phyloP scores from a whole-genome alignment of 1,284 basidiomycete species.

The Wolfiporia cocos region DNA sequence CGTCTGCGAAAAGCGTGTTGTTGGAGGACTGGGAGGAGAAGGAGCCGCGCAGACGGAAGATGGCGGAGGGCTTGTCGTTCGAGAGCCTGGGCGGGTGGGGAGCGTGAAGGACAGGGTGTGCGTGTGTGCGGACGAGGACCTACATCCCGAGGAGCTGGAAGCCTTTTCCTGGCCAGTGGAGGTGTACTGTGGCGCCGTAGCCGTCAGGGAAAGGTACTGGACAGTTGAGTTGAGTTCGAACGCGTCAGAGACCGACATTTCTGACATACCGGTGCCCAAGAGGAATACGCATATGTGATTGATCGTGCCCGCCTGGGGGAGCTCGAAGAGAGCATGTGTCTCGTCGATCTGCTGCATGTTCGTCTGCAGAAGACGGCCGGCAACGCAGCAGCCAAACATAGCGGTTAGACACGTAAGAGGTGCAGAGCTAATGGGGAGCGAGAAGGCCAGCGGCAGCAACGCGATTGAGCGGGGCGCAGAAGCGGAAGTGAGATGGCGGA shows the following conservation, averaged over 20 bases:
- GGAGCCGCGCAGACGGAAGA: slow-evolving; percentile 78
- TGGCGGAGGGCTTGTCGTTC: slow-evolving; percentile 87
- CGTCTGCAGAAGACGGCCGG: slow-evolving; percentile 72
- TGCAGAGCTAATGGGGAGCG: too few species aligned
- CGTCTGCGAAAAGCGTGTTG: slow-evolving; percentile 46
- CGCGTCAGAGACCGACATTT: slow-evolving; percentile 9
- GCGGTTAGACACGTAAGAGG: too few species aligned
- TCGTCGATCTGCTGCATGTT: slow-evolving; percentile 76
- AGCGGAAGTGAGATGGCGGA: too few species aligned
- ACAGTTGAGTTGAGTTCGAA: not conserved
- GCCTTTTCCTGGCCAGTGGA: slow-evolving; percentile 85
- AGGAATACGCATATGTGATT: slow-evolving; percentile 91
- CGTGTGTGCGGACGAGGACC: too few species aligned
- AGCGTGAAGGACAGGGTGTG: not conserved
- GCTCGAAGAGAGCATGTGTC: slow-evolving; percentile 80
- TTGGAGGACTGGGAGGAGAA: slow-evolving; percentile 44
- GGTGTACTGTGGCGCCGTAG: slow-evolving; percentile 86
- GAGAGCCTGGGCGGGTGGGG: slow-evolving; percentile 55
- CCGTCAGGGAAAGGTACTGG: slow-evolving; percentile 83
- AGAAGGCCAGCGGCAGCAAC: too few species aligned
- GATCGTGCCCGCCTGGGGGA: slow-evolving; percentile 71
- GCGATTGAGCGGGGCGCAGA: too few species aligned
- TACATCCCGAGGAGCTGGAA: slow-evolving; percentile 88
- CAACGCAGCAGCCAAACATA: slow-evolving; percentile 75
- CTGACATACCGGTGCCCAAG: slow-evolving; percentile 63